Evolutionary conservation across 805 yeast genomes (phyloP), one percentile per base, ranked within the genome.

Genomic region (Maudiozyma barnettii): DNA sequence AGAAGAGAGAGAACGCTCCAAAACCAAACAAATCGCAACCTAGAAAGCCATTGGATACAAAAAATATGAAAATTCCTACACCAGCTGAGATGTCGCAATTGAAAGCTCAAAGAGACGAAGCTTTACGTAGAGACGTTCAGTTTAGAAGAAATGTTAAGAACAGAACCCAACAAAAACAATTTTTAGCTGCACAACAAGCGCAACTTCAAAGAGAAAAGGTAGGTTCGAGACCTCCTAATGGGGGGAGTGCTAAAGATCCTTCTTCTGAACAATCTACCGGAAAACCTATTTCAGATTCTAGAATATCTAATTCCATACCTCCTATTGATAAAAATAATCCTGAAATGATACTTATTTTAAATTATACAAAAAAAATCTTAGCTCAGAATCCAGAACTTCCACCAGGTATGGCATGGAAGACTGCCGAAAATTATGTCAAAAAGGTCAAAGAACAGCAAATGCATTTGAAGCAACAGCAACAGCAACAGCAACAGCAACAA

Each of bases 51-150:
- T 56, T 60, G 26, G 76, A 72, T 48, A 70, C 68, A 37, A 69
- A 69, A 52, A 65, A 66, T 44, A 61, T 68, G 48, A 78, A 77
- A 51, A 77, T 84, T 1, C 85, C 86, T 9, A 77, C 95, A 0
- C 97, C 98, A 0, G 79, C 83, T 12, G 96, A 90, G 58, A 74
- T 91, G 59, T 78, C 96, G 0, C 78, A 78, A 51, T 67, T 93
- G 68, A 91, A 91, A 64, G 79, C 72, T 54, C 96, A 91, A 53
- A 74, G 95, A 49, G 98, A 91, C 58, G 82, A 81, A 62, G 82
- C 93, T 0, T 75, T 84, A 18, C 88, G 89, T 53, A 95, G 87
- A 54, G 84, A 64, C 40, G 55, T 64, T 18, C 66, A 61, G 43
- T 49, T 62, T 49, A 58, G 66, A 47, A 55, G 65, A 30, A 59